phyloP scores from a whole-genome alignment of 148 eudicot species.

The Rhododendron henanense region DNA sequence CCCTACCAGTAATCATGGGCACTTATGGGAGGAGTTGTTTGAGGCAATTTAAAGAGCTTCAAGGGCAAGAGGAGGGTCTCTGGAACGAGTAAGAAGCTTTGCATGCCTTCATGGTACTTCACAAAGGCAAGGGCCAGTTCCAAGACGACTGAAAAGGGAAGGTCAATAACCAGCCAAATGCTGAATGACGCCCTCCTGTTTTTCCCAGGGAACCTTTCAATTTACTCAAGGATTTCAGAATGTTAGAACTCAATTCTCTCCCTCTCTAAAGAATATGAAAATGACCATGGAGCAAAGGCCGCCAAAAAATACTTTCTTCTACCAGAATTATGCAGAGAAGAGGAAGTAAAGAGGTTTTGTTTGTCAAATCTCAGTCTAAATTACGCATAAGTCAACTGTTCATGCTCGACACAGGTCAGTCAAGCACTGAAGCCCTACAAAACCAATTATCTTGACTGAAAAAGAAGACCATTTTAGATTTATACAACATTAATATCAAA shows the following conservation, averaged over 20 bases:
- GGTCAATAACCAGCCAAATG: neutral
- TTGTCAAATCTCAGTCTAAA: neutral
- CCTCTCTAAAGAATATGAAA: neutral
- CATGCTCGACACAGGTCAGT: neutral
- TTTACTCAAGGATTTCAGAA: neutral
- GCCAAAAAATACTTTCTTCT: neutral
- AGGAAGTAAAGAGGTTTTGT: neutral
- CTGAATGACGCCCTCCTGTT: neutral
- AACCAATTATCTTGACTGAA: neutral
- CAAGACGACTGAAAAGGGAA: neutral
- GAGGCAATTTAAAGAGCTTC: neutral
- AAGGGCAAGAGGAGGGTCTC: slow-evolving; percentile 1
- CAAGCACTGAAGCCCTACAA: neutral
- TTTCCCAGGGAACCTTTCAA: neutral
- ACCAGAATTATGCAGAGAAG: neutral
- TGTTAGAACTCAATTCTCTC: neutral
- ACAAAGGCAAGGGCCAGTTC: neutral
- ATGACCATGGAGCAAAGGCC: neutral
- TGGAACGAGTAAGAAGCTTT: neutral
- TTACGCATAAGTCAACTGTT: neutral
- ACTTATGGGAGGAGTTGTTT: neutral
- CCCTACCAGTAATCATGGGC: neutral
- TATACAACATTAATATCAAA: neutral
- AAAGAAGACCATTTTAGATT: neutral
- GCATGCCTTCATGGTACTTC: neutral